Conservation (phyloP, 768 basidiomycete genomes). For the Tylopilus balloui region DNA sequence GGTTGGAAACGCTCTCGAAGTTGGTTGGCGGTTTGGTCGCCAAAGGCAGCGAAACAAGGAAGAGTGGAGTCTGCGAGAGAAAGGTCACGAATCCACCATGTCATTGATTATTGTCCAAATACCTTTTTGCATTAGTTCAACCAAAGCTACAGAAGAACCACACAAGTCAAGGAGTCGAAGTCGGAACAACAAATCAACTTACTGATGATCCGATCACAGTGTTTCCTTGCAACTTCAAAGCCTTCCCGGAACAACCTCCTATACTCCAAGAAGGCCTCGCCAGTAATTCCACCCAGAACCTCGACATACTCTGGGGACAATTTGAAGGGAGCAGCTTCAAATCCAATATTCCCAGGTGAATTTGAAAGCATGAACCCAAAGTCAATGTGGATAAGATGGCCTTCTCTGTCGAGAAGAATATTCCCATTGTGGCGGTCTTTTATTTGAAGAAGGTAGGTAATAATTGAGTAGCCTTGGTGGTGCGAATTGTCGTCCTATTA, state of each 20-base stretch:
- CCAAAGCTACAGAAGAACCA: conserved; percentile 51
- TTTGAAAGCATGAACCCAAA: conserved; percentile 98
- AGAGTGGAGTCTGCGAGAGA: conserved; percentile 66
- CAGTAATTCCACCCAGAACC: conserved; percentile 82
- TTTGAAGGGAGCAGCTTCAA: conserved; percentile 99
- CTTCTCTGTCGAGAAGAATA: conserved; percentile 92
- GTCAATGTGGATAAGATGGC: conserved; percentile 94
- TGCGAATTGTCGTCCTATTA: neutral
- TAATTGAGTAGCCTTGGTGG: conserved; percentile 77
- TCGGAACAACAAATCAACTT: conserved; percentile 24
- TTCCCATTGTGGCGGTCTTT: conserved; percentile 99
- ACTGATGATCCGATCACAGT: conserved; percentile 96
- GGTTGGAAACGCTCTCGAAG: conserved; percentile 94
- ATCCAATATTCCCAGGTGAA: conserved; percentile 95
- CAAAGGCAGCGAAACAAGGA: conserved; percentile 87
- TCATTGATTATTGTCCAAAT: conserved; percentile 7
- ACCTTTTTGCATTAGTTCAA: conserved; percentile 99
- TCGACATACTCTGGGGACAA: conserved; percentile 93
- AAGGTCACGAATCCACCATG: conserved; percentile 1
- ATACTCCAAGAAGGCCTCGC: conserved; percentile 78
- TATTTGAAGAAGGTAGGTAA: conserved; percentile 95
- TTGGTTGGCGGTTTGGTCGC: conserved; percentile 84
- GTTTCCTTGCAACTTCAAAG: conserved; percentile 91
- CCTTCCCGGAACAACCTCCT: conserved; percentile 84
- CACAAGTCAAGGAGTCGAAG: conserved; percentile 4